phyloP scores from a whole-genome alignment of 2,329 filamentous ascomycete genomes.

The Ilyonectria sp. region DNA sequence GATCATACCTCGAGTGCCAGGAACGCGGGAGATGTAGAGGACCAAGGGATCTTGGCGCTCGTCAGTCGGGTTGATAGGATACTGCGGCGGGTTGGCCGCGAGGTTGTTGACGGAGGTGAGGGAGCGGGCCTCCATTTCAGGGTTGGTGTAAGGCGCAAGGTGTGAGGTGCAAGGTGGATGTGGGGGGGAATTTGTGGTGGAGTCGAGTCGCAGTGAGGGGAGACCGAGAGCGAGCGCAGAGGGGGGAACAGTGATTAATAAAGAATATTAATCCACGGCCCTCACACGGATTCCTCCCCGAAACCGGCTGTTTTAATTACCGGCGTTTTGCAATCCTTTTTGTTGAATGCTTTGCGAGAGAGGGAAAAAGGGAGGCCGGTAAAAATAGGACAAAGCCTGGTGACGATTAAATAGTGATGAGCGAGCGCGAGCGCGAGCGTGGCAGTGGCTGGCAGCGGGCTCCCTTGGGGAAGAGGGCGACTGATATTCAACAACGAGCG shows the following conservation, averaged over 20 bases:
- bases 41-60: slow-evolving; percentile 79
- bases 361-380: background rate
- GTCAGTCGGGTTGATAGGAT: slow-evolving; percentile 83
- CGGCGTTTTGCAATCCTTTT: background rate
- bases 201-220: slow-evolving; percentile 9
- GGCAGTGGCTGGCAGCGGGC: background rate
- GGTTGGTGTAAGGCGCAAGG: background rate
- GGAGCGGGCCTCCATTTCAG: slow-evolving; percentile 82
- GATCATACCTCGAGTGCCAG: slow-evolving; percentile 84
- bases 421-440: background rate
- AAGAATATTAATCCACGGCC: background rate
- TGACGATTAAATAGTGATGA: background rate
- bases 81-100: slow-evolving; percentile 88
- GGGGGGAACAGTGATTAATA: background rate
- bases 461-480: slow-evolving; percentile 12
- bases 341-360: background rate
- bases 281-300: background rate
- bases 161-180: background rate
- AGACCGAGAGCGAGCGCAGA: background rate
- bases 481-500: slow-evolving; percentile 24
- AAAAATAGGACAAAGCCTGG: background rate
- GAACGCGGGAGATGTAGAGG: slow-evolving; percentile 94
- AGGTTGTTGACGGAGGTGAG: slow-evolving; percentile 84
- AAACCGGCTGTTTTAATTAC: background rate
- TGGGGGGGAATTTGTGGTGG: slow-evolving; percentile 17